Conservation (phyloP, 2,329 filamentous ascomycete genomes). For the Diaporthe batatas region DNA sequence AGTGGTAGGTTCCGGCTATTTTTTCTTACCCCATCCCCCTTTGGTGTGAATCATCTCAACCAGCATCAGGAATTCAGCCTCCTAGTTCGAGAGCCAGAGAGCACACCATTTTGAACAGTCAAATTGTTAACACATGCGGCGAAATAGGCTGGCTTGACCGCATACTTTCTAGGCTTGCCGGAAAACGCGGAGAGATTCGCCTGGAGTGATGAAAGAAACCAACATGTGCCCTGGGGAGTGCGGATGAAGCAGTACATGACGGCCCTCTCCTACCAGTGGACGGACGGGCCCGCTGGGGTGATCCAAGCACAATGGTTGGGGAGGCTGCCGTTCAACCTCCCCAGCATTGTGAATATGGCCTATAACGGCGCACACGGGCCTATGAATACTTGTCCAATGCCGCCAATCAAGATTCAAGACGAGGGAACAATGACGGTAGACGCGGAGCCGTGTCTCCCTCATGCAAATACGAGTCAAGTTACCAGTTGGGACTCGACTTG, state of each 20-base stretch:
- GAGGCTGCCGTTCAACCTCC: background rate
- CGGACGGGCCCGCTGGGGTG: background rate
- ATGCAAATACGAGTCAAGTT: slow-evolving; percentile 12
- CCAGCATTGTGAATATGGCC: slow-evolving; percentile 27
- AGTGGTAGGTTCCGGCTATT: slow-evolving; percentile 4
- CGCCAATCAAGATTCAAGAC: background rate
- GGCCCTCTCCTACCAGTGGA: slow-evolving; percentile 29
- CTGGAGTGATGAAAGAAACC: slow-evolving; percentile 22
- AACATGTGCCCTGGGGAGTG: slow-evolving; percentile 2
- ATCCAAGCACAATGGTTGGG: background rate
- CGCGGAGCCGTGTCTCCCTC: background rate
- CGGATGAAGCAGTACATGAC: slow-evolving; percentile 31
- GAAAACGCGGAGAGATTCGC: slow-evolving; percentile 19
- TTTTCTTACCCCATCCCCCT: too few species aligned
- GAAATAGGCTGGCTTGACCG: slow-evolving; percentile 6
- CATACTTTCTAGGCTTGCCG: slow-evolving; percentile 14
- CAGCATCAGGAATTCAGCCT: background rate
- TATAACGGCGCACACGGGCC: slow-evolving; percentile 26
- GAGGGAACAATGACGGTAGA: background rate
- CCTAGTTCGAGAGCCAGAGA: too few species aligned
- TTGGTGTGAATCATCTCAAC: background rate
- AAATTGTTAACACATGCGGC: background rate
- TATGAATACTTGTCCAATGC: slow-evolving; percentile 25
- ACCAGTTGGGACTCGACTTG: slow-evolving; percentile 24
- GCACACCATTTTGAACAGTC: background rate